Base-by-base conservation (phyloP, 768 basidiomycete species). In the Hypsizygus marmoreus region DNA sequence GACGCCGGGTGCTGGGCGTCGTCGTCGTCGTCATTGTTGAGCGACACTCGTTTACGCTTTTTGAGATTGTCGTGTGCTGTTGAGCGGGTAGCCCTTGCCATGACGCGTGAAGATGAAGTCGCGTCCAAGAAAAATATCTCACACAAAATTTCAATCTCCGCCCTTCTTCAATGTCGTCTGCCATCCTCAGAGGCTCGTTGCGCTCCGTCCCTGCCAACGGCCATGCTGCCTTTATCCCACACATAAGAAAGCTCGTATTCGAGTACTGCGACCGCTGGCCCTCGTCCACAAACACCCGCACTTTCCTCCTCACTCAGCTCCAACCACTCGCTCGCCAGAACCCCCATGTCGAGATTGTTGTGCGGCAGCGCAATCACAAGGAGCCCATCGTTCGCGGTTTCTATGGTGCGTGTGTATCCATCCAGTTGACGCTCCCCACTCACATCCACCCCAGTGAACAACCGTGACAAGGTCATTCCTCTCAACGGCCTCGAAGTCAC, bases 201-300 rank as follows among this genome's bases (percentile, higher is more conserved):
- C 71, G 77, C 52, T 81, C 90, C 0, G 59, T 62, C 19, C 85
- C 85, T 19, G 77, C 84, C 46, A 92, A 93, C 63, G 90, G 91
- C 1, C 87, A 88, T 60, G 61, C 68, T 32, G 71, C 81, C 1
- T 94, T 87, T 66, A 66, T 91, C 3, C 88, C 91, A 2, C 82
- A 82, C 50, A 74, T 88, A n/a, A 74, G 89, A 45, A 94, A 92
- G 61, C 73, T 95, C 49, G 90, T 95, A 53, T 81, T 95, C 62
- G 89, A 93, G 67, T 95, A 80, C 65, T 92, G 91, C 68, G 84
- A 94, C 58, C 80, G 79, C 43, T 88, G 86, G 80, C 81, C 86
- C 1, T 84, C 89, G 3, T 91, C 89, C 1, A 67, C 75, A 34
- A 82, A 82, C 59, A 74, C 88, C 6, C 84, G 91, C 57, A 76